phyloP scores from a whole-genome alignment of 1,139 yeast species.

The Lodderomyces jiufengensis region DNA sequence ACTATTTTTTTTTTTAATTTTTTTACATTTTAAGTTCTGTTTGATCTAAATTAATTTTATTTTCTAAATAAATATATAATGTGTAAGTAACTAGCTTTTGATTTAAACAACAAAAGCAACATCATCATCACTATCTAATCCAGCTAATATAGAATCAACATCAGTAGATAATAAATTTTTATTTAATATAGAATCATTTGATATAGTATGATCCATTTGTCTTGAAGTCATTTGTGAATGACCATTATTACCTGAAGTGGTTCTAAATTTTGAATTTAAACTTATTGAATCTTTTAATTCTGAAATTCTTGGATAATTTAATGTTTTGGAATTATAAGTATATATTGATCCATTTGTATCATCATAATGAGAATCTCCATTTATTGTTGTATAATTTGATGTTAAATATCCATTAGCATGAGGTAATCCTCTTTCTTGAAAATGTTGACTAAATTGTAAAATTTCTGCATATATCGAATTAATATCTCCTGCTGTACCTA shows the following conservation, averaged over 20 bases:
- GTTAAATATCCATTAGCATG: slow-evolving; percentile 9
- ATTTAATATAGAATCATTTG: slow-evolving; percentile 30
- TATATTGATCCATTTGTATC: slow-evolving; percentile 19
- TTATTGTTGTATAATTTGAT: slow-evolving; percentile 7
- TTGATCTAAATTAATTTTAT: too few relatives aligned
- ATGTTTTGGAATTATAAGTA: slow-evolving; percentile 15
- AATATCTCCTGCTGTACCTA: slow-evolving; percentile 43
- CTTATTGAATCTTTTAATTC: slow-evolving; percentile 43
- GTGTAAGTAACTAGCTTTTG: too few relatives aligned
- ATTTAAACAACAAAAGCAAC: slow-evolving; percentile 30
- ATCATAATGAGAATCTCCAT: slow-evolving; percentile 5
- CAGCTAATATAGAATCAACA: slow-evolving; percentile 34
- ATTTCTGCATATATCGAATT: slow-evolving; percentile 41
- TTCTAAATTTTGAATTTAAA: slow-evolving; percentile 3
- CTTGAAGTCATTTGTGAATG: slow-evolving; percentile 1
- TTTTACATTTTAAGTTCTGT: too few relatives aligned
- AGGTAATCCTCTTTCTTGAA: slow-evolving; percentile 12
- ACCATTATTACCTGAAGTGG: background rate
- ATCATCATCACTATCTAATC: slow-evolving; percentile 38
- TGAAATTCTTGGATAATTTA: slow-evolving; percentile 38
- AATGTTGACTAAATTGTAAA: slow-evolving; percentile 15
- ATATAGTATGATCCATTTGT: slow-evolving; percentile 6
- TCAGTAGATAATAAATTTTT: slow-evolving; percentile 34
- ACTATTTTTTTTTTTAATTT: too few relatives aligned
- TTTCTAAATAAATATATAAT: too few relatives aligned